Evolutionary conservation across 2,329 filamentous ascomycete species (phyloP).

Genomic region (Epichloe glyceriae): DNA sequence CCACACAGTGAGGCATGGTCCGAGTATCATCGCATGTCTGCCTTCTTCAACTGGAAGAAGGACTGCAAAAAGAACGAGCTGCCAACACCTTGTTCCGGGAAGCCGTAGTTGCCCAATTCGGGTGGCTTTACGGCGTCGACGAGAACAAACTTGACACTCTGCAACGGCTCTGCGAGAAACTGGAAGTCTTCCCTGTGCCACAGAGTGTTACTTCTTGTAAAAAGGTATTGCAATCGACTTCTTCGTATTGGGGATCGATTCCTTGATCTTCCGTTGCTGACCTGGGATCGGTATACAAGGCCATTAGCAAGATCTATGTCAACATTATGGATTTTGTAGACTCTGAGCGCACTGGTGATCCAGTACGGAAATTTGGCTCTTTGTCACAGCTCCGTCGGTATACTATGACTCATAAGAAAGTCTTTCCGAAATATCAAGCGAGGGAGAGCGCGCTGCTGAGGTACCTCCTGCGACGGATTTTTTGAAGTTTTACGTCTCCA

Average conservation of each 20-base stretch:
- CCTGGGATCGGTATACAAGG: neutral
- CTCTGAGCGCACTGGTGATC: neutral
- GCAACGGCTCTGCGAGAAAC: neutral
- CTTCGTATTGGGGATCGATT: too few relatives aligned
- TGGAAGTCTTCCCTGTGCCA: neutral
- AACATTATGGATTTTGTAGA: slow-evolving; percentile 5
- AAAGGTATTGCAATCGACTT: neutral
- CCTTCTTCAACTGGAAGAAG: neutral
- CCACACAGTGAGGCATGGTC: neutral
- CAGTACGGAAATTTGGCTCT: neutral
- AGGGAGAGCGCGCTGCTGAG: neutral
- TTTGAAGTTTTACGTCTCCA: too few relatives aligned
- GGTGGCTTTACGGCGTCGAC: neutral
- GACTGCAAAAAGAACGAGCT: neutral
- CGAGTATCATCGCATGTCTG: neutral
- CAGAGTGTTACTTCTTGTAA: neutral
- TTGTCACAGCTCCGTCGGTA: neutral
- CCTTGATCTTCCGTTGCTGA: neutral
- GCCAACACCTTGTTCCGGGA: neutral
- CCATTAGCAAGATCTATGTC: neutral
- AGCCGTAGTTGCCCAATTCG: neutral
- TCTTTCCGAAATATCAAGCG: neutral
- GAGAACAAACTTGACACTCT: slow-evolving; percentile 1
- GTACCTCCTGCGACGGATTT: neutral
- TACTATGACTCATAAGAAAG: neutral